Evolutionary conservation across 2,329 filamentous ascomycete species (phyloP).

Genomic region (Aphanoascus verrucosus): DNA sequence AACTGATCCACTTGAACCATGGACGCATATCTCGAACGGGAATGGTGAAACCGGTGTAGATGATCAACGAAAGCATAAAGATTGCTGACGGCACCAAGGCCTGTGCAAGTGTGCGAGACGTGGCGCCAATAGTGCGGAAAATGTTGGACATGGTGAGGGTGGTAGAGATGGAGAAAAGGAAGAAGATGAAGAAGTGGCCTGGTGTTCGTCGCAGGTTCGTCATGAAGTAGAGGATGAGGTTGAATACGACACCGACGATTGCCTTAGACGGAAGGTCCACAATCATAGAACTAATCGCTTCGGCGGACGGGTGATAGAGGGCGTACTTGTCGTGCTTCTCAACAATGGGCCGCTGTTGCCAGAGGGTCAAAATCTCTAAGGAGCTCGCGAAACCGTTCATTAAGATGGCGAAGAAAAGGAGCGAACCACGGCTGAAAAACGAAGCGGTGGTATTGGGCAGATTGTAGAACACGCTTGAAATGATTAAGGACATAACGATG

Average conservation of each 20-base stretch:
- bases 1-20: conserved; percentile 79
- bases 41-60: conserved; percentile 43
- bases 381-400: conserved; percentile 76
- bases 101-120: conserved; percentile 66
- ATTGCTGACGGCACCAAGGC: conserved; percentile 47
- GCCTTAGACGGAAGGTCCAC: conserved; percentile 79
- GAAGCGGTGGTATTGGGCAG: conserved; percentile 52
- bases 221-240: conserved; percentile 77
- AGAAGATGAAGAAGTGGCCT: conserved; percentile 74
- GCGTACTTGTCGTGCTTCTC: conserved; percentile 83
- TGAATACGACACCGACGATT: conserved; percentile 61
- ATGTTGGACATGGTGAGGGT: conserved; percentile 76
- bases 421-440: conserved; percentile 67
- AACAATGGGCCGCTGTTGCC: conserved; percentile 80
- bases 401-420: conserved; percentile 79
- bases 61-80: conserved; percentile 34
- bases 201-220: conserved; percentile 64
- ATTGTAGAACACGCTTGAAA: conserved; percentile 74
- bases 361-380: conserved; percentile 72
- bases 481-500: conserved; percentile 63
- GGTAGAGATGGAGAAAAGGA: conserved; percentile 62
- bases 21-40: conserved; percentile 55
- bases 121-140: conserved; percentile 67
- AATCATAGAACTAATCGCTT: conserved; percentile 63
- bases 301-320: conserved; percentile 78